These are phyloP conservation scores for Pseudotulostoma volvatum DNA, from an alignment of 495 filamentous ascomycete species.

Conservation along the genomic window DNA sequence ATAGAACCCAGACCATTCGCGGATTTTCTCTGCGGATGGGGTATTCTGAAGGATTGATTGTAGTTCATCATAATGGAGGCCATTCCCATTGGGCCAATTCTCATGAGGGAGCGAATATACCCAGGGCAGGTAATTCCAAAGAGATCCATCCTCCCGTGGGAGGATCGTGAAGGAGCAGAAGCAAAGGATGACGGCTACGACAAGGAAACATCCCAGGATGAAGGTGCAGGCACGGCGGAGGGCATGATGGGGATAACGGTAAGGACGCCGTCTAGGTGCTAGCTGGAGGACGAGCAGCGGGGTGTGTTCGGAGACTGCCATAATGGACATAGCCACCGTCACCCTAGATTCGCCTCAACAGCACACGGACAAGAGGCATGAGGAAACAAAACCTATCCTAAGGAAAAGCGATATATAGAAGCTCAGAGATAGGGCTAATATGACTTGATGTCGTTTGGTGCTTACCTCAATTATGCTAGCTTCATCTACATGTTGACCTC, in stretches of 20 bases:
- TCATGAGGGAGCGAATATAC: slow-evolving; percentile 22
- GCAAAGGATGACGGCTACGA: slow-evolving; percentile 41
- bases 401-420: too few relatives aligned
- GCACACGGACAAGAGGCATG: background rate
- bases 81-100: slow-evolving; percentile 29
- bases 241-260: slow-evolving; percentile 50
- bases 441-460: too few relatives aligned
- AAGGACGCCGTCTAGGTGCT: slow-evolving; percentile 26
- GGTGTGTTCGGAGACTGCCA: slow-evolving; percentile 26
- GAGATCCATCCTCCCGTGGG: slow-evolving; percentile 22
- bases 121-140: slow-evolving; percentile 28
- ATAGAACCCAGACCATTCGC: slow-evolving; percentile 84
- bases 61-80: slow-evolving; percentile 48
- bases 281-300: slow-evolving; percentile 24
- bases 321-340: slow-evolving; percentile 18
- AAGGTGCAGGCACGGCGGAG: slow-evolving; percentile 60
- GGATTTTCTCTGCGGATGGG: slow-evolving; percentile 48
- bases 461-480: too few relatives aligned
- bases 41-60: slow-evolving; percentile 52
- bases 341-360: slow-evolving; percentile 12
- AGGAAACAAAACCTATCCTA: too few relatives aligned
- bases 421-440: too few relatives aligned
- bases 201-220: slow-evolving; percentile 37
- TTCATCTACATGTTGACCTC: too few relatives aligned
- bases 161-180: slow-evolving; percentile 50